A percentile compares a stretch with the other conserved stretches of the same genome.
Conservation (phyloP, 371 early-diverging fungal species). For the Apophysomyces variabilis region DNA sequence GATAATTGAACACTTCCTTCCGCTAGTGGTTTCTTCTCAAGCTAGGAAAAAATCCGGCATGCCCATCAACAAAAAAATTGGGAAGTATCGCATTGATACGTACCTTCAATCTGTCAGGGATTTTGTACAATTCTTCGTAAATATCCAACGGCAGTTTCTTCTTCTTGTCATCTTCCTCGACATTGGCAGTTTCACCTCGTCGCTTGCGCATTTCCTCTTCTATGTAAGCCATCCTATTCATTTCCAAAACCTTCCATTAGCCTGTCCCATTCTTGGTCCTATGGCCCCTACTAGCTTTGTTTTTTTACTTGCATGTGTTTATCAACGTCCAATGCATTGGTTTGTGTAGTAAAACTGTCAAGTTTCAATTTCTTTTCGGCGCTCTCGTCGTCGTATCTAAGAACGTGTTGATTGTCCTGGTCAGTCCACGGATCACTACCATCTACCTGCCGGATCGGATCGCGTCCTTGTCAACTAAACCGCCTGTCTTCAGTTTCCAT, state of each 20-base stretch:
- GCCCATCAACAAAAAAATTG: neutral
- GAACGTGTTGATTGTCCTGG: neutral
- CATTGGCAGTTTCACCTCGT: slow-evolving; percentile 37
- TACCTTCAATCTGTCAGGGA: slow-evolving; percentile 77
- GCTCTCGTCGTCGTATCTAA: slow-evolving; percentile 25
- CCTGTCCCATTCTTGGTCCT: neutral
- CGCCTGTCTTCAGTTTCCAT: slow-evolving; percentile 61
- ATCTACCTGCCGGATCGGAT: slow-evolving; percentile 28
- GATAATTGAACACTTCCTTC: slow-evolving; percentile 91
- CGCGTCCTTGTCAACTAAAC: slow-evolving; percentile 55
- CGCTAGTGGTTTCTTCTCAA: slow-evolving; percentile 57
- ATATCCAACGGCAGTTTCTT: slow-evolving; percentile 37
- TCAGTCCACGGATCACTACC: neutral
- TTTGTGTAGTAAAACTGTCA: slow-evolving; percentile 82
- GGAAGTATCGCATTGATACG: neutral
- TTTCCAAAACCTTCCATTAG: slow-evolving; percentile 2
- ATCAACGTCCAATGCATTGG: slow-evolving; percentile 84
- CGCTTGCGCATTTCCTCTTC: slow-evolving; percentile 74
- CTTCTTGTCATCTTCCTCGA: slow-evolving; percentile 31
- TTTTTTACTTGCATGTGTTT: slow-evolving; percentile 71
- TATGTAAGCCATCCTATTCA: slow-evolving; percentile 78
- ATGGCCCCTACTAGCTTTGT: neutral
- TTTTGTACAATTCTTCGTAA: slow-evolving; percentile 68
- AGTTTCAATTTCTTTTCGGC: slow-evolving; percentile 51
- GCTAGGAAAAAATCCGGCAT: slow-evolving; percentile 19